Base-by-base conservation (phyloP, 805 yeast species). In the Candida caryicola region DNA sequence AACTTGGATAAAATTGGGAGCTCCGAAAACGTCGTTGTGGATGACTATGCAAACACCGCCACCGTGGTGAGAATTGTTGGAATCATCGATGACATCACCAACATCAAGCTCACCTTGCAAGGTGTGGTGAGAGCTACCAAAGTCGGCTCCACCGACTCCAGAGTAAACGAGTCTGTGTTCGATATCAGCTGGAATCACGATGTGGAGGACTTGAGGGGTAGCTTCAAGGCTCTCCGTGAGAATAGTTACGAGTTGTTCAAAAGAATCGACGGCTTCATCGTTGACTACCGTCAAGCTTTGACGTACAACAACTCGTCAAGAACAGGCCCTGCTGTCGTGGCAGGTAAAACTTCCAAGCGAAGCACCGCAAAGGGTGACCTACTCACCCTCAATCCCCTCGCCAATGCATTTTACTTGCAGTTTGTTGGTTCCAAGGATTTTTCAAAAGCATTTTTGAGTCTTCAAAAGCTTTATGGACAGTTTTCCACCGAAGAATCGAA, bases 371-470 rank as follows among this genome's bases (percentile, higher is more conserved):
- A 31, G 45, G 50, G 51, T 3, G 61, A 64, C 39, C 59, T 81
- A 10, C 52, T 79, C 16, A 63, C 76, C 2, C 58, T 82, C 15
- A 71, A 82, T 8, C 89, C 89, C 0, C 56, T 82, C 36, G 77
- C 85, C 0, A 74, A 74, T 44, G 71, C 81, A 0, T 59, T 82
- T n/a, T 74, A 69, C 45, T 53, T 76, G 32, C 85, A 80, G 51
- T 62, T 82, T 36, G 69, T 69, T 2, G 72, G 71, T 2, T 67
- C 73, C 28, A 66, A 62, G 26, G 76, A 70, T 36, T 75, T 74
- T 41, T 59, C 64, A 14, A 62, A 61, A 28, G 74, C 79, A 0
- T 73, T 74, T 54, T 41, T 51, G 3, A 63, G 68, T 31, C 53
- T 72, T 34, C 70, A 65, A 36, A 62, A 62, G 18, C 44, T 71